Evolutionary conservation across 2,329 filamentous ascomycete genomes (phyloP).

Genomic region (Fusarium vanettenii): DNA sequence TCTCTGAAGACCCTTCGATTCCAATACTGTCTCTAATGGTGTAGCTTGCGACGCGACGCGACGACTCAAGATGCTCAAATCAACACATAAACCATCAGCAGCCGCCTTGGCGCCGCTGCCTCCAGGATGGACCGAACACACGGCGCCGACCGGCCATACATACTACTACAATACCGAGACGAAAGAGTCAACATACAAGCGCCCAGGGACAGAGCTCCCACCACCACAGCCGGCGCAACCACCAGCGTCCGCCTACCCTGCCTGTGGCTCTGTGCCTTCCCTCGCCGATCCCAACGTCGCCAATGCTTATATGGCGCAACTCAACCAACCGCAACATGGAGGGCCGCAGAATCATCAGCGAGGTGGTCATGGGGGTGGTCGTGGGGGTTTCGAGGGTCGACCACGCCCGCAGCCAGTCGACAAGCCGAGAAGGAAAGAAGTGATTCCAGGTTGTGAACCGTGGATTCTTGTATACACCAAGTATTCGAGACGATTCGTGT

Average conservation of each 20-base stretch:
- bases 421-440: constrained; percentile 81
- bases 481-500: constrained; percentile 87
- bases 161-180: constrained; percentile 90
- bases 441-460: constrained; percentile 83
- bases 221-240: constrained; percentile 30
- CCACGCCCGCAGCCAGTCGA: constrained; percentile 78
- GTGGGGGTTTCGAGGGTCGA: constrained; percentile 66
- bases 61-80: constrained; percentile 72
- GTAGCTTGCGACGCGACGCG: constrained; percentile 17
- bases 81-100: constrained; percentile 75
- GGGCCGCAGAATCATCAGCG: constrained; percentile 46
- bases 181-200: constrained; percentile 87
- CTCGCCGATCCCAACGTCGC: constrained; percentile 67
- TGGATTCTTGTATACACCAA: constrained; percentile 97
- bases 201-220: constrained; percentile 63
- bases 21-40: constrained; percentile 13
- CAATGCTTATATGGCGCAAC: constrained; percentile 70
- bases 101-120: constrained; percentile 70
- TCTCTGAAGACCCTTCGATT: not conserved
- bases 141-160: constrained; percentile 84
- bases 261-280: constrained; percentile 47
- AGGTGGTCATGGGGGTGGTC: constrained; percentile 49
- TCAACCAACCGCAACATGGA: constrained; percentile 56
- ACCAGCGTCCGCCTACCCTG: constrained; percentile 47
- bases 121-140: constrained; percentile 92